phyloP scores from a whole-genome alignment of 139 green algal genomes.

The Chlamydomonas asymmetrica region DNA sequence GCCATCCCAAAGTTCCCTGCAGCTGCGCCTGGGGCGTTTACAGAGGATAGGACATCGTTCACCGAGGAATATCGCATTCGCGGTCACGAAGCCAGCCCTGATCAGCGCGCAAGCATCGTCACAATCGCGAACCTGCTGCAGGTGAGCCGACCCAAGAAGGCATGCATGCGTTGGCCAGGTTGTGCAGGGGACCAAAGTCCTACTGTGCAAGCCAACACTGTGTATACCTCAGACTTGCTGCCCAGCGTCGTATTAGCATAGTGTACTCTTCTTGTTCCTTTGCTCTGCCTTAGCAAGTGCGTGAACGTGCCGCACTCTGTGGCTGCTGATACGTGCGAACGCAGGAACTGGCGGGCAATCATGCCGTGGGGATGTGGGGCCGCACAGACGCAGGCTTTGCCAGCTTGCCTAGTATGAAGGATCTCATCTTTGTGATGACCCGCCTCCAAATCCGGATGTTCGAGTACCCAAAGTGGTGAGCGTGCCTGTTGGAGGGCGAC shows the following conservation, averaged over 20 bases:
- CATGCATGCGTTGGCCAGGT: no score
- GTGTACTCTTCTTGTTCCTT: neutral
- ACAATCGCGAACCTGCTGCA: constrained; percentile 89
- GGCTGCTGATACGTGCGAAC: no score
- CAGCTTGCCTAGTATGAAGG: constrained; percentile 67
- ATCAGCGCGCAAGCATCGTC: constrained; percentile 74
- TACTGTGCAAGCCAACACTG: neutral
- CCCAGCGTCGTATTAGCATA: neutral
- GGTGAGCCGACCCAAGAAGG: constrained; percentile 41
- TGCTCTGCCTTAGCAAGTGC: neutral
- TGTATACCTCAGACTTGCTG: neutral
- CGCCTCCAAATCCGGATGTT: constrained; percentile 90
- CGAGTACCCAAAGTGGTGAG: constrained; percentile 89
- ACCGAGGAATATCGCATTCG: constrained; percentile 67
- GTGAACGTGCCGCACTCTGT: neutral
- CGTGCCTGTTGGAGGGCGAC: neutral
- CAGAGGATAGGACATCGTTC: constrained; percentile 38
- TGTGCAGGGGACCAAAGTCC: neutral
- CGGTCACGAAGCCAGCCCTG: constrained; percentile 78
- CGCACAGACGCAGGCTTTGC: constrained; percentile 81
- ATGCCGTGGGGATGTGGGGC: constrained; percentile 87
- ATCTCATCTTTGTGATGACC: constrained; percentile 89
- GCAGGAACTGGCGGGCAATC: constrained; percentile 87
- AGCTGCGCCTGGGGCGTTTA: constrained; percentile 10
- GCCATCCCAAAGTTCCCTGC: constrained; percentile 18